Conservation (phyloP, 495 filamentous ascomycete species). For the Penicillium coprophilum region DNA sequence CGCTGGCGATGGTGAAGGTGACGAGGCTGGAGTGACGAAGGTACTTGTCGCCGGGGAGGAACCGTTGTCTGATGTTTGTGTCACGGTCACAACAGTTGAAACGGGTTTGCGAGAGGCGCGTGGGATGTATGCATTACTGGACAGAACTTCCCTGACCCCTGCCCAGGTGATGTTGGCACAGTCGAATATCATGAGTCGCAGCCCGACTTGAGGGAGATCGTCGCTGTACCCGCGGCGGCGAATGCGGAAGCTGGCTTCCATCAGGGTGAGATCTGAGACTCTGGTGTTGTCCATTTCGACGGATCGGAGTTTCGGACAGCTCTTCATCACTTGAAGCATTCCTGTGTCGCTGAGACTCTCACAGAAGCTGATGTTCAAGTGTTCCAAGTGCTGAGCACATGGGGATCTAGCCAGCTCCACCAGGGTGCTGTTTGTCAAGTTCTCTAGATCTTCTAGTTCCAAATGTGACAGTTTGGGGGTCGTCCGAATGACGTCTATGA, state of each 20-base stretch:
- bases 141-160: slow-evolving; percentile 82
- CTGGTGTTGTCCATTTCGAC: slow-evolving; percentile 94
- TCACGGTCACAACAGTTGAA: slow-evolving; percentile 29
- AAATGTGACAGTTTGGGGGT: slow-evolving; percentile 77
- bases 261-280: slow-evolving; percentile 81
- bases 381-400: slow-evolving; percentile 66
- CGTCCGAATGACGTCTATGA: slow-evolving; percentile 71
- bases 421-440: slow-evolving; percentile 72
- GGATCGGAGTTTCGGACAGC: slow-evolving; percentile 63
- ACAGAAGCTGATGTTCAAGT: slow-evolving; percentile 87
- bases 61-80: slow-evolving; percentile 31
- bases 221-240: slow-evolving; percentile 60
- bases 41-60: slow-evolving; percentile 30
- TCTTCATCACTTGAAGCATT: slow-evolving; percentile 78
- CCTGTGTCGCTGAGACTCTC: slow-evolving; percentile 81
- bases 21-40: slow-evolving; percentile 32
- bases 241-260: slow-evolving; percentile 78
- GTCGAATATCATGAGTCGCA: slow-evolving; percentile 86
- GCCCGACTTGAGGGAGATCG: slow-evolving; percentile 56
- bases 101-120: slow-evolving; percentile 32
- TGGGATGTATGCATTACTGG: slow-evolving; percentile 70
- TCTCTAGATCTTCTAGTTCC: slow-evolving; percentile 81
- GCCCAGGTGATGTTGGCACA: slow-evolving; percentile 90
- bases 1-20: slow-evolving; percentile 34
- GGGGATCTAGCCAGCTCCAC: slow-evolving; percentile 71